Evolutionary conservation across 2,329 filamentous ascomycete species (phyloP), one percentile per base, ranked within the genome.

Genomic region (Coleophoma cylindrospora): DNA sequence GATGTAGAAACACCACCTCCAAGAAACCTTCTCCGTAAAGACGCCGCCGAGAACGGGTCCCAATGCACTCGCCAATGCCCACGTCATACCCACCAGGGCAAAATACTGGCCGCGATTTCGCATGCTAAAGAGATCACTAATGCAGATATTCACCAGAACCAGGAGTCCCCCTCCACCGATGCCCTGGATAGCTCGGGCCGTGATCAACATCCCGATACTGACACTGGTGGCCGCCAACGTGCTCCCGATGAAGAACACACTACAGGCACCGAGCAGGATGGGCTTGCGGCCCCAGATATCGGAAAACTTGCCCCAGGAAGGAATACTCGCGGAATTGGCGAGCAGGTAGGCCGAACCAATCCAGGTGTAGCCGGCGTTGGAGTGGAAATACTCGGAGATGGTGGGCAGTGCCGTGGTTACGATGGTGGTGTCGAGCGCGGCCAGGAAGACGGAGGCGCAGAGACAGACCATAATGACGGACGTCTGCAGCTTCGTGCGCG

Each of bases 301-400:
- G 1, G 73, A 74, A 34, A 81, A 64, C 53, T 78, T 79, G 4
- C 83, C 85, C 87, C 87, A 91, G 10, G 58, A 62, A 0, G 86
- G 85, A 0, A 79, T 80, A 2, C 75, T 75, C 0, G 86, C 83
- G 0, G 86, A 83, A 59, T 81, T 82, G 14, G 83, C 84, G 11
- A 91, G 77, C 3, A 90, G 72, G 64, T 87, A 91, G 0, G 87
- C 81, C 27, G 79, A 83, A 1, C 87, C 87, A 53, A 92, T 86
- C 89, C 87, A 91, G 13, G 83, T 82, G 67, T 90, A 91, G 10
- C 63, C 62, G 1, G 61, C 61, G 4, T 70, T 66, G 5, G 74
- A 75, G 15, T 76, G 64, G 58, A 81, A 79, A 34, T 77, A 66
- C 53, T 74, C 70, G 14, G 73, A 71, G 47, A 84, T 84, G 1